These are phyloP conservation scores for Melampsora americana DNA, from an alignment of 1,284 basidiomycete genomes.

Conservation along the genomic window DNA sequence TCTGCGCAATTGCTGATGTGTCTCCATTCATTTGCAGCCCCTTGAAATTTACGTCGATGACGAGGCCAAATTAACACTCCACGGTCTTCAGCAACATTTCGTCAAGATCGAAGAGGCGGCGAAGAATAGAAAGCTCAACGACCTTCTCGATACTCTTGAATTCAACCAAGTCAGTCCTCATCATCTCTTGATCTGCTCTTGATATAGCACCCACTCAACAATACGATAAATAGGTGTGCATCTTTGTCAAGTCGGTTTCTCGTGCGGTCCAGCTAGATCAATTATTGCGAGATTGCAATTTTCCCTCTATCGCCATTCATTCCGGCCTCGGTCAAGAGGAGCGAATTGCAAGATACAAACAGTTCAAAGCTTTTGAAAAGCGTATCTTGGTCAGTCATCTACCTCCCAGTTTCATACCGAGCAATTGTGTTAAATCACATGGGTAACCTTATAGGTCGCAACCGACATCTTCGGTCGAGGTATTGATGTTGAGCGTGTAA, in stretches of 20 bases:
- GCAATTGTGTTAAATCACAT: background rate
- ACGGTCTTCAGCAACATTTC: constrained; percentile 98
- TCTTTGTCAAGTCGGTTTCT: constrained; percentile 97
- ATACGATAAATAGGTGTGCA: constrained; percentile 72
- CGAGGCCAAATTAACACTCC: constrained; percentile 96
- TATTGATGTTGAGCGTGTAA: constrained; percentile 95
- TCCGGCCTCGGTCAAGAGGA: constrained; percentile 92
- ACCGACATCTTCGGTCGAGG: constrained; percentile 97
- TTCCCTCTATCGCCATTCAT: constrained; percentile 96
- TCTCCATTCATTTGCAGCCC: constrained; percentile 62
- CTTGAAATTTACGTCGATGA: constrained; percentile 99
- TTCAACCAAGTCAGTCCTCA: constrained; percentile 82
- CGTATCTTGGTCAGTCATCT: constrained; percentile 65
- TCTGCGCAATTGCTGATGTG: background rate
- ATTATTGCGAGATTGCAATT: constrained; percentile 93
- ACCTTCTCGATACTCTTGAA: constrained; percentile 90
- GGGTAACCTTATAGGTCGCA: constrained; percentile 57
- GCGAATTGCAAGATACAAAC: constrained; percentile 94
- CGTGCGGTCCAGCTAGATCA: constrained; percentile 96
- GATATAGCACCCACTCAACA: background rate
- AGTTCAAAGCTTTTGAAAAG: constrained; percentile 99
- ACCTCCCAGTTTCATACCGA: background rate
- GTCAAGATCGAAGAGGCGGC: constrained; percentile 90
- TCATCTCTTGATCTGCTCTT: background rate
- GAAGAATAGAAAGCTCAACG: constrained; percentile 98